Evolutionary conservation across 2,329 filamentous ascomycete genomes (phyloP).

Genomic region (Cladophialophora immunda): DNA sequence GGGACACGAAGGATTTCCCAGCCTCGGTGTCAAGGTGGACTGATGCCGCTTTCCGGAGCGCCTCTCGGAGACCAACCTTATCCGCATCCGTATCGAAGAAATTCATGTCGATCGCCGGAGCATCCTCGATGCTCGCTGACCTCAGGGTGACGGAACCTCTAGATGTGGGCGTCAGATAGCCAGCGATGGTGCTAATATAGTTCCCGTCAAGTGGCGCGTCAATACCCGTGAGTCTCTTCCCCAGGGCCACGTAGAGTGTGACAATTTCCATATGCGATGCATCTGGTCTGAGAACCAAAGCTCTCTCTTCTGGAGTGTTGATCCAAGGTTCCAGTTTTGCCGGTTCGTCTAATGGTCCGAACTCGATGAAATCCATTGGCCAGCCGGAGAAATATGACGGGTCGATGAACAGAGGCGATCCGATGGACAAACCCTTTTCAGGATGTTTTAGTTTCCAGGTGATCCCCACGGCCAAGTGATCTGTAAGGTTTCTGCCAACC

Average conservation of each 20-base stretch:
- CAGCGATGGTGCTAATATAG: constrained; percentile 21
- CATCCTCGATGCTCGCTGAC: constrained; percentile 39
- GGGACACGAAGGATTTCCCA: constrained; percentile 34
- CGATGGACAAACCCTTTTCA: constrained; percentile 48
- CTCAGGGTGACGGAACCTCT: constrained; percentile 58
- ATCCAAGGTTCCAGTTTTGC: constrained; percentile 15
- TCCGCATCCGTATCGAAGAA: constrained; percentile 47
- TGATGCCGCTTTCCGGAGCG: constrained; percentile 30
- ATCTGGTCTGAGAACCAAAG: constrained; percentile 23
- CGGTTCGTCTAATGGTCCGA: constrained; percentile 20
- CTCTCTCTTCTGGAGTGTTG: constrained; percentile 12
- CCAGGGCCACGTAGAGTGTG: constrained; percentile 20
- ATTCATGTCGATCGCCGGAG: constrained; percentile 55
- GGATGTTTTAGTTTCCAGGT: constrained; percentile 42
- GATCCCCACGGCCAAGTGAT: constrained; percentile 45
- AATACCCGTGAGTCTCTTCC: constrained; percentile 8
- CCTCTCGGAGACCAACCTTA: constrained; percentile 18
- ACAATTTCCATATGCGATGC: constrained; percentile 28
- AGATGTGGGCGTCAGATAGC: constrained; percentile 49
- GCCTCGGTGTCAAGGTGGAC: constrained; percentile 38
- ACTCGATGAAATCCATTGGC: constrained; percentile 49
- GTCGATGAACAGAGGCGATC: constrained; percentile 48
- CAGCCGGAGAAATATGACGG: constrained; percentile 50
- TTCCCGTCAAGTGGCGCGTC: constrained; percentile 24
- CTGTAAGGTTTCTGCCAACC: constrained; percentile 51